phyloP scores from a whole-genome alignment of 345 rosid genomes.

The Laguncularia racemosa region DNA sequence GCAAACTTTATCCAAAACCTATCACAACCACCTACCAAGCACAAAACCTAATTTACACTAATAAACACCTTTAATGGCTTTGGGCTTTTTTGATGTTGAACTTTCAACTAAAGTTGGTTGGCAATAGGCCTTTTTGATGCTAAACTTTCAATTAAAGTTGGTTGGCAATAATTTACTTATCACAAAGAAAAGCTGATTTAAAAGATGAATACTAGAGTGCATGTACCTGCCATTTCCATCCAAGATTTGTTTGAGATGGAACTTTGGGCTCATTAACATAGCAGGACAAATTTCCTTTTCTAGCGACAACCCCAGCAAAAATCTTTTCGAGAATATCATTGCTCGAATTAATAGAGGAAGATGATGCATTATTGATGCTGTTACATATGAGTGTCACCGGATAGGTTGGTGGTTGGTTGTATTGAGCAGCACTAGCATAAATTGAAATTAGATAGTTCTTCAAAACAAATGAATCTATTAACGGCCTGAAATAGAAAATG shows the following conservation, averaged over 20 bases:
- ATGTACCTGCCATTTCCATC: conserved; percentile 48
- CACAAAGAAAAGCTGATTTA: no score
- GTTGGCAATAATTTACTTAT: no score
- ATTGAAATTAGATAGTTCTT: conserved; percentile 20
- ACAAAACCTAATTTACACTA: no score
- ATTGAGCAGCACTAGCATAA: conserved; percentile 35
- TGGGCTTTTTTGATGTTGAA: no score
- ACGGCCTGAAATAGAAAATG: conserved; percentile 16
- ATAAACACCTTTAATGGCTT: no score
- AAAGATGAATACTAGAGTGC: no score
- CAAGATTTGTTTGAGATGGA: conserved; percentile 15
- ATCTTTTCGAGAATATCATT: conserved; percentile 22
- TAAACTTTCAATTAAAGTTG: no score
- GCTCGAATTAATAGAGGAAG: neutral
- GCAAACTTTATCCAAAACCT: no score
- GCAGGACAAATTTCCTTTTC: conserved; percentile 25
- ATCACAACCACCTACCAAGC: no score
- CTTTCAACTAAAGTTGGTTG: no score
- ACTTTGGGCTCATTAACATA: conserved; percentile 20
- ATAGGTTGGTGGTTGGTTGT: conserved; percentile 27
- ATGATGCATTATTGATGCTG: conserved; percentile 27
- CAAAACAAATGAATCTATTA: conserved; percentile 17
- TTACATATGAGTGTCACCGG: conserved; percentile 29
- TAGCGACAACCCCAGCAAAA: conserved; percentile 38
- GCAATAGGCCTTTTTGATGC: no score